phyloP scores from a whole-genome alignment of 352 stramenopile genomes.

The Globisporangium apiculatum region DNA sequence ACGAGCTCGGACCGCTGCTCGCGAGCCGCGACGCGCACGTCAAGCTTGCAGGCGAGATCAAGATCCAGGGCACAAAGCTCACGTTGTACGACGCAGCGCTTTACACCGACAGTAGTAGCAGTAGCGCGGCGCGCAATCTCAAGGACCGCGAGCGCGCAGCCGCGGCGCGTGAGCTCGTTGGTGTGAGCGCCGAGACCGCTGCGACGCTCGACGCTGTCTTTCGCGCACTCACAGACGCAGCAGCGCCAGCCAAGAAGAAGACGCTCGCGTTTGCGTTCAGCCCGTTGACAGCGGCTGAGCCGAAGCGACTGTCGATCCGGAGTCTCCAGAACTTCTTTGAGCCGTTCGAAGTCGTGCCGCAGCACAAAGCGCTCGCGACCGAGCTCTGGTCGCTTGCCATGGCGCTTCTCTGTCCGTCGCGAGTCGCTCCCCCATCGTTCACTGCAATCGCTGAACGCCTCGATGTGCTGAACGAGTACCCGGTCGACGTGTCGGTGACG shows the following conservation, averaged over 20 bases:
- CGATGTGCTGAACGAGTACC: slow-evolving; percentile 58
- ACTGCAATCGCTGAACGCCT: slow-evolving; percentile 31
- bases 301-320: slow-evolving; percentile 41
- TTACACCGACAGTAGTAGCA: slow-evolving; percentile 10
- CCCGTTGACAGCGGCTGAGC: slow-evolving; percentile 7
- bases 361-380: slow-evolving; percentile 32
- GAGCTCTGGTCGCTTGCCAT: slow-evolving; percentile 56
- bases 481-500: slow-evolving; percentile 63
- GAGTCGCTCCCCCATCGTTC: slow-evolving; percentile 12
- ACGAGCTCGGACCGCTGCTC: slow-evolving; percentile 53
- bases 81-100: slow-evolving; percentile 51
- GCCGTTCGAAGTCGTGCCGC: slow-evolving; percentile 39
- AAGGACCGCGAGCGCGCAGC: slow-evolving; percentile 31
- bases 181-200: slow-evolving; percentile 38
- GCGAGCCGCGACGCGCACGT: slow-evolving; percentile 47
- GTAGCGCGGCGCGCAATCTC: slow-evolving; percentile 3
- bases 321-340: slow-evolving; percentile 61
- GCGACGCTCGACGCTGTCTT: slow-evolving; percentile 39
- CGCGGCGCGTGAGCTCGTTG: slow-evolving; percentile 40
- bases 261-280: slow-evolving; percentile 27
- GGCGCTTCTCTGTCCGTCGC: slow-evolving; percentile 16
- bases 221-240: slow-evolving; percentile 40
- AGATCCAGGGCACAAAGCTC: slow-evolving; percentile 48
- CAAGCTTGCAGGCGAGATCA: slow-evolving; percentile 51
- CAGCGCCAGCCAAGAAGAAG: slow-evolving; percentile 42